Base-by-base conservation (phyloP, 2,329 filamentous ascomycete species). In the Alternaria dauci region DNA sequence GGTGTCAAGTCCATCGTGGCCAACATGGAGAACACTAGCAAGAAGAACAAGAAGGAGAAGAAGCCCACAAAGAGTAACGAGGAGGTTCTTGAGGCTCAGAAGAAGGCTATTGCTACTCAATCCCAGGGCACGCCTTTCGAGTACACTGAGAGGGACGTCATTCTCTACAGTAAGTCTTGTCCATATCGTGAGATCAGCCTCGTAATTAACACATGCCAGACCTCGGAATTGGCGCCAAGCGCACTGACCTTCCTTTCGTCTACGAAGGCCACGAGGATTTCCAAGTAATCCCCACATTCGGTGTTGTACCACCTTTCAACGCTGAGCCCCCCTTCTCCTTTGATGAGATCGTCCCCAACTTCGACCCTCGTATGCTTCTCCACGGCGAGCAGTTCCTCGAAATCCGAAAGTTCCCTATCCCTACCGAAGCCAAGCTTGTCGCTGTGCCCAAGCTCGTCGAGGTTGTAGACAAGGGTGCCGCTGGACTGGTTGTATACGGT, bases 321-420 rank as follows among this genome's bases (percentile, higher is more conserved):
- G 90, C 93, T 62, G 86, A 91, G 68, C 83, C 89, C 62, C 92
- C 94, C 28, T 98, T 91, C 84, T 88, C 85, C 79, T 86, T 95
- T 72, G 87, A 89, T 75, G 88, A 94, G 58, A 87, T 99, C 63
- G 91, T 98, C 28, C 93, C 94, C 78, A 96, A 98, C 85, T 99
- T 97, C 85, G 93, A 88, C 38, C 94, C 94, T 63, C 97, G 97
- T 93, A 97, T 97, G 93, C 88, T 99, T 52, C 90, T 99, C 25
- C 95, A 99, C 83, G 95, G 95, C 76, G 95, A 99, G 85, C 95
- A 99, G 81, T 99, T 94, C 82, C 92, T 99, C 66, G 95, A 99
- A 82, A 87, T 99, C 75, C 89, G 90, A 77, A 93, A 94, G 80
- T 96, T 89, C 83, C 95, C 95, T 41, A 91, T 98, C 72, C 94